Percentiles rank a stretch among this genome's conserved stretches.
Evolutionary conservation across 2,329 filamentous ascomycete genomes (phyloP).

Genomic region (Ceratocystis eucalypticola): DNA sequence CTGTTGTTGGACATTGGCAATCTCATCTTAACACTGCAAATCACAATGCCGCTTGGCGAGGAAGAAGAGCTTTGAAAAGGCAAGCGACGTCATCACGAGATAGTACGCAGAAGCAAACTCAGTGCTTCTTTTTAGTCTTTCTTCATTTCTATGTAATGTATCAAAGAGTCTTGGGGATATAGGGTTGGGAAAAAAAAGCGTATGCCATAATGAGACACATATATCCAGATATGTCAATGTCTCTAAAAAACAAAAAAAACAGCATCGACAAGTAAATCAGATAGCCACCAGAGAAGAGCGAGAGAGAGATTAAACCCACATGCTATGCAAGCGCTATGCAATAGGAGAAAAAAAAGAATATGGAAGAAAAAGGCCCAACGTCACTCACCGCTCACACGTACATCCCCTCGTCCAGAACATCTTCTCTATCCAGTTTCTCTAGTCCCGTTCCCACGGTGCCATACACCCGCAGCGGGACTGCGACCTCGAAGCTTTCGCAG

Average conservation of each 20-base stretch:
- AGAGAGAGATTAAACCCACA: background rate
- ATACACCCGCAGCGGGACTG: slow-evolving; percentile 72
- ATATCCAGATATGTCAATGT: background rate
- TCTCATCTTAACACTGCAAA: slow-evolving; percentile 4
- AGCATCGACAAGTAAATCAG: background rate
- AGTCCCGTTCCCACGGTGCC: slow-evolving; percentile 45
- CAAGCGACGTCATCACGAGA: background rate
- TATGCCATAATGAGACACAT: background rate
- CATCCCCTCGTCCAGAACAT: slow-evolving; percentile 36
- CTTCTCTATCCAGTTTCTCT: slow-evolving; percentile 43
- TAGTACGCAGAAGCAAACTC: background rate
- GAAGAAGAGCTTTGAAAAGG: background rate
- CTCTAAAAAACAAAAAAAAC: background rate
- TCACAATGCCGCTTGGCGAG: background rate
- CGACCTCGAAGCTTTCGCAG: slow-evolving; percentile 83
- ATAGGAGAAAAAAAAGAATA: slow-evolving; percentile 16
- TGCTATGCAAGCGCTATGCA: slow-evolving; percentile 7
- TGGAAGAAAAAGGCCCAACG: slow-evolving; percentile 10
- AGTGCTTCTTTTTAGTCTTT: background rate
- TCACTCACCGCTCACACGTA: slow-evolving; percentile 25
- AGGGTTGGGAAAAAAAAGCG: background rate
- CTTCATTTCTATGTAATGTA: background rate
- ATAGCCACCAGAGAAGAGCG: background rate
- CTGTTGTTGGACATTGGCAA: background rate
- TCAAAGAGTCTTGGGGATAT: background rate